A percentile compares a stretch with the other conserved stretches of the same genome.
Conservation (phyloP, 768 basidiomycete species). For the Pilatotrama ljubarskyi region DNA sequence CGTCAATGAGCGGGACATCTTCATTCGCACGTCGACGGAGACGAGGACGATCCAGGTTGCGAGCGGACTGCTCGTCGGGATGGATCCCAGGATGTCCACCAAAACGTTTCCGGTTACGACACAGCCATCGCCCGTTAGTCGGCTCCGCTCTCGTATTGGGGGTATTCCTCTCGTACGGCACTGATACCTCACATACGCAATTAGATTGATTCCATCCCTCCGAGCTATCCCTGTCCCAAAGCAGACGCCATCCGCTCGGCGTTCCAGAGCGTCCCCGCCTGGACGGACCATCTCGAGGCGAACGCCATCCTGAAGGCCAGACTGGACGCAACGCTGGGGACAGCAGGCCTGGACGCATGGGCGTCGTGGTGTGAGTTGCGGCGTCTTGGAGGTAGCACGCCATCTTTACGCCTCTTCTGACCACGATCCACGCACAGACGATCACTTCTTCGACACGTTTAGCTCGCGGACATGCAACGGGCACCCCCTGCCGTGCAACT, state of each 20-base stretch:
- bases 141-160: neutral
- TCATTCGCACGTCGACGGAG: constrained; percentile 45
- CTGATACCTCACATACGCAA: neutral
- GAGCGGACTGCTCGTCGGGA: constrained; percentile 45
- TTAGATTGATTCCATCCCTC: constrained; percentile 50
- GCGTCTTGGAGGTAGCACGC: neutral
- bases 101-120: constrained; percentile 34
- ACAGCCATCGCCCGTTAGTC: constrained; percentile 42
- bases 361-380: constrained; percentile 46
- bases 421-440: constrained; percentile 32
- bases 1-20: constrained; percentile 40
- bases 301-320: constrained; percentile 39
- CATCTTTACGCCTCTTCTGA: neutral
- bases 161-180: too few species aligned
- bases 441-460: constrained; percentile 56
- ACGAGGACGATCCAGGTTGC: constrained; percentile 51
- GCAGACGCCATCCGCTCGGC: constrained; percentile 41
- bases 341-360: constrained; percentile 41
- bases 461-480: constrained; percentile 48
- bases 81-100: constrained; percentile 37
- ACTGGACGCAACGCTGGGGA: constrained; percentile 42
- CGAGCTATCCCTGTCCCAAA: constrained; percentile 44
- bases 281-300: constrained; percentile 44
- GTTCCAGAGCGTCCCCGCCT: constrained; percentile 45
- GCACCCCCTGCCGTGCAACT: constrained; percentile 47